Evolutionary conservation across 169 alveolate species (phyloP), one percentile per base, ranked within the genome.

Genomic region (Toxoplasma gondii): DNA sequence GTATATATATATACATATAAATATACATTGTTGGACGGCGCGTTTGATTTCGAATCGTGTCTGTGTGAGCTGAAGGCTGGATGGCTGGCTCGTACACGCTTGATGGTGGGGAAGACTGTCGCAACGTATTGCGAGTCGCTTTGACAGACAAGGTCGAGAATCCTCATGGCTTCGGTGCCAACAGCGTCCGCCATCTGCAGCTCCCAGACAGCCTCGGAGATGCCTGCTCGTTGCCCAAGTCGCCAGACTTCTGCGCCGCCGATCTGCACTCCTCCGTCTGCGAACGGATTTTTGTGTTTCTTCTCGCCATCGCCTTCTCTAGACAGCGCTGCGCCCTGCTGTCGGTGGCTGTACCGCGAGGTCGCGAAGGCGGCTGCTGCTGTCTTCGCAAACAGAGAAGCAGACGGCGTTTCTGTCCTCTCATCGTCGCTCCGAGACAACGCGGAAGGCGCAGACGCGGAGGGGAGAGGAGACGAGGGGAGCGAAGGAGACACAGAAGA

Each of bases 91-190:
- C n/a, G 22, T 41, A 82, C 90, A 29, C 64, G 90, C 24, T 38
- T 43, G 64, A 82, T 43, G 17, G 90, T 31, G 17, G 90, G 69
- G 41, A 82, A 43, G 67, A 43, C 90, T 0, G 90, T 38, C 22
- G 90, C n/a, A 39, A 82, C 67, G 53, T 5, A 82, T 36, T 38
- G 69, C n/a, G 90, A 34, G 38, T 82, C 64, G 2, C 38, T 36
- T 12, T 67, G 54, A 67, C 90, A 82, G 53, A 82, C 41, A 36
- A 82, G 90, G 39, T 82, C 90, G 7, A 82, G 90, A 31, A 82
- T 43, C 10, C 90, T 64, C 90, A 82, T 43, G 24, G 90, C 90
- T 31, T 82, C 90, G 24, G 24, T 67, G 41, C 38, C 90, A 24
- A 43, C 90, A 2, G 90, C 90, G 41, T 82, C 90, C 5, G 69